Conservation (phyloP, 2,329 filamentous ascomycete genomes). For the Botrytis tulipae region DNA sequence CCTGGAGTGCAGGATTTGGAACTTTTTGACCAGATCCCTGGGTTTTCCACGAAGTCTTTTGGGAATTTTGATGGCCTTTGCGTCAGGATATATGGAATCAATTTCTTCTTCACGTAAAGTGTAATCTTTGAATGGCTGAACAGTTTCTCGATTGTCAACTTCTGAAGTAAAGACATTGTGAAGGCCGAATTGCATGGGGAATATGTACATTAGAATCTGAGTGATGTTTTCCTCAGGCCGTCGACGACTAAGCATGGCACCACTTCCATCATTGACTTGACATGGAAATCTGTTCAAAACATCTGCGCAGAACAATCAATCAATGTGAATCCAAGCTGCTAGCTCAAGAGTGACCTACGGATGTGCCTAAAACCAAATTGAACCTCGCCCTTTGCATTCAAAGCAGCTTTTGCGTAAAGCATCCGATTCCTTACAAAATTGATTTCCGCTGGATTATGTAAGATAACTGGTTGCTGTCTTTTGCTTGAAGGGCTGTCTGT, state of each 20-base stretch:
- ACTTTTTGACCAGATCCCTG: slow-evolving; percentile 58
- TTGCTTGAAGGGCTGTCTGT: not conserved
- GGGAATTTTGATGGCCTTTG: slow-evolving; percentile 47
- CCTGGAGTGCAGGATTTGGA: slow-evolving; percentile 68
- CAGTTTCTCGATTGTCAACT: slow-evolving; percentile 62
- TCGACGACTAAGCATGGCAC: not conserved
- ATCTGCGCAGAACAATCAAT: slow-evolving; percentile 52
- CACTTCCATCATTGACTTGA: not conserved
- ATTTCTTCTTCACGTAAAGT: slow-evolving; percentile 85
- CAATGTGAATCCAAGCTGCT: slow-evolving; percentile 30
- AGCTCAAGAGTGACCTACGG: slow-evolving; percentile 54
- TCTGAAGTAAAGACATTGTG: slow-evolving; percentile 87
- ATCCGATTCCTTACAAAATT: slow-evolving; percentile 78
- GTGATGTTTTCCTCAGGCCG: slow-evolving; percentile 50
- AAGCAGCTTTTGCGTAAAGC: slow-evolving; percentile 74
- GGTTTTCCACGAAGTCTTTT: slow-evolving; percentile 66
- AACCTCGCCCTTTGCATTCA: slow-evolving; percentile 66
- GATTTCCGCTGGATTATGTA: slow-evolving; percentile 56
- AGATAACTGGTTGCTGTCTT: not conserved
- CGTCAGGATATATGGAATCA: slow-evolving; percentile 32
- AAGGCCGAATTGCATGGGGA: slow-evolving; percentile 83
- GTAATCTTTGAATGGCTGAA: slow-evolving; percentile 79
- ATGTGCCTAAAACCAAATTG: slow-evolving; percentile 76
- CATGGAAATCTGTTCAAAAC: slow-evolving; percentile 69
- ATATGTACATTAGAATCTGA: slow-evolving; percentile 87